Conservation (phyloP, 2,329 filamentous ascomycete genomes). For the Calonectria montana region DNA sequence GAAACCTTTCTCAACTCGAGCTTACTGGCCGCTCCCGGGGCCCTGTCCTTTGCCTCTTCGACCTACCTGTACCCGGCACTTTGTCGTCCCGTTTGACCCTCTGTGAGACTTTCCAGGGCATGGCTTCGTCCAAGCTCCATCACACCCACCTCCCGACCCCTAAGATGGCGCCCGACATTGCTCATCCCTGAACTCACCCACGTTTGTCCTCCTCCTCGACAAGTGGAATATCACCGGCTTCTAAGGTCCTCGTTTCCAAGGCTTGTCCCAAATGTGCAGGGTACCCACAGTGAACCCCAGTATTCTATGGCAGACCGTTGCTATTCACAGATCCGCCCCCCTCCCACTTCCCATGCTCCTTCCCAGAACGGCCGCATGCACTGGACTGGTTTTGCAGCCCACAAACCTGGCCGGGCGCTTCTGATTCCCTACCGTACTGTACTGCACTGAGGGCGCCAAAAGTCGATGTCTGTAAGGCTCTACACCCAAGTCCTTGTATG, state of each 20-base stretch:
- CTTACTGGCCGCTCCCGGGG: slow-evolving; percentile 34
- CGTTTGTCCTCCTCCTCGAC: slow-evolving; percentile 22
- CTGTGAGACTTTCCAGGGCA: slow-evolving; percentile 37
- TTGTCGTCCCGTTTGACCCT: slow-evolving; percentile 38
- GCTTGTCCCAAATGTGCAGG: slow-evolving; percentile 35
- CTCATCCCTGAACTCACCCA: slow-evolving; percentile 32
- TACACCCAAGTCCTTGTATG: slow-evolving; percentile 50
- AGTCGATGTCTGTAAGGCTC: slow-evolving; percentile 39
- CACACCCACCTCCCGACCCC: slow-evolving; percentile 34
- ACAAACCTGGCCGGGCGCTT: slow-evolving; percentile 41
- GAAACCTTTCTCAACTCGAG: slow-evolving; percentile 39
- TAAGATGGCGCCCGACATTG: slow-evolving; percentile 34
- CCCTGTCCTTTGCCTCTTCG: slow-evolving; percentile 33
- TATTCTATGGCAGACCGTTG: slow-evolving; percentile 35
- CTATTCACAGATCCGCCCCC: slow-evolving; percentile 42
- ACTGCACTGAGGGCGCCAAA: slow-evolving; percentile 41
- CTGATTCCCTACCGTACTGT: slow-evolving; percentile 33
- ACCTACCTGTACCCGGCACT: slow-evolving; percentile 41
- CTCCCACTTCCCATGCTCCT: slow-evolving; percentile 54
- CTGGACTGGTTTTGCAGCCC: slow-evolving; percentile 45
- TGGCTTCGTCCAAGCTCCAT: slow-evolving; percentile 43
- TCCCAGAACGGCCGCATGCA: slow-evolving; percentile 61
- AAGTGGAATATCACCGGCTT: slow-evolving; percentile 34
- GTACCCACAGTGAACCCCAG: slow-evolving; percentile 38
- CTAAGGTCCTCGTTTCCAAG: slow-evolving; percentile 33